Evolutionary conservation across 176 grass and related monocot species (phyloP).

Genomic region (Bolboschoenus planiculmis): DNA sequence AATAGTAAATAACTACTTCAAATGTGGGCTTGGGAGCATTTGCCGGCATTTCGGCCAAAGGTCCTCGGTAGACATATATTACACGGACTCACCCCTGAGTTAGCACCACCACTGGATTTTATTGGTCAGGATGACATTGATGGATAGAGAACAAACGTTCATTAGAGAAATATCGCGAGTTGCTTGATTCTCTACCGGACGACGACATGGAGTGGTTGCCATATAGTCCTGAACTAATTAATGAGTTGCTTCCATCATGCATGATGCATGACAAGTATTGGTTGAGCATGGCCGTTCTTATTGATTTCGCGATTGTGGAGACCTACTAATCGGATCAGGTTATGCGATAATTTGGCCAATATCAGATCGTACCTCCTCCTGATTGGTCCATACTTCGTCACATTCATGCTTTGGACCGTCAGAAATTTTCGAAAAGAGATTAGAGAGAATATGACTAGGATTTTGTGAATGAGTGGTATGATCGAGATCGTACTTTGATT

Average conservation of each 20-base stretch:
- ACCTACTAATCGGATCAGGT: neutral
- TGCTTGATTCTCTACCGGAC: too few species aligned
- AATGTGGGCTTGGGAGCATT: neutral
- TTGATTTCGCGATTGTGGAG: neutral
- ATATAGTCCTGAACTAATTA: neutral
- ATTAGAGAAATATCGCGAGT: neutral
- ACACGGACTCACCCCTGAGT: neutral
- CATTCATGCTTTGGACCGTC: neutral
- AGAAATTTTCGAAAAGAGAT: neutral
- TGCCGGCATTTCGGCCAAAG: neutral
- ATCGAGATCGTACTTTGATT: neutral
- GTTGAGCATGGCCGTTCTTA: neutral
- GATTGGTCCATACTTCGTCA: neutral
- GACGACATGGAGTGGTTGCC: neutral
- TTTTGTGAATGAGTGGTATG: neutral
- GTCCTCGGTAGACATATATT: neutral
- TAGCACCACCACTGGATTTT: neutral
- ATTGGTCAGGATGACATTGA: neutral
- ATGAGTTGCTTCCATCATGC: neutral
- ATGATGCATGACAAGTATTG: neutral
- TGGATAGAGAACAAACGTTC: neutral
- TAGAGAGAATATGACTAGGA: neutral
- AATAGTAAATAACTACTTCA: too few species aligned
- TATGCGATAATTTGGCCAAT: neutral
- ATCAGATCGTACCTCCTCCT: neutral